These are phyloP conservation scores for Neurospora sp. DNA, from an alignment of 495 filamentous ascomycete genomes.

Conservation along the genomic window DNA sequence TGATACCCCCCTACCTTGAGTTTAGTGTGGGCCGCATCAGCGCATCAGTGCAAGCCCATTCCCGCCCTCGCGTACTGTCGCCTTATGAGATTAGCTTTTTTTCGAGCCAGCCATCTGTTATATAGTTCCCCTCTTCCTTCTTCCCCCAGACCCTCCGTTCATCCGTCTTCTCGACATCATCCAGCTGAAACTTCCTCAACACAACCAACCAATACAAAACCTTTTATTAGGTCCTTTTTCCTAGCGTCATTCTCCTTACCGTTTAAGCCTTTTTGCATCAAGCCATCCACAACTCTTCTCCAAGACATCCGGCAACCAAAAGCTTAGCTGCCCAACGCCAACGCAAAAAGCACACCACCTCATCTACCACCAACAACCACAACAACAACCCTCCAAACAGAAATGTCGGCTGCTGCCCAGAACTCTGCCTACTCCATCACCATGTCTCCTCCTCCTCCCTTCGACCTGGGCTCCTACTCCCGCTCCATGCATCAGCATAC, in stretches of 20 bases:
- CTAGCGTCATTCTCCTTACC: neutral
- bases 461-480: slow-evolving; percentile 33
- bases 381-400: neutral
- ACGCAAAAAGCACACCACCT: neutral
- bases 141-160: slow-evolving; percentile 3
- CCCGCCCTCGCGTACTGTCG: slow-evolving; percentile 6
- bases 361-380: neutral
- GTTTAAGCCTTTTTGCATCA: neutral
- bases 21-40: slow-evolving; percentile 1
- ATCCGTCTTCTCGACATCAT: slow-evolving; percentile 3
- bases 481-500: slow-evolving; percentile 42
- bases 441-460: slow-evolving; percentile 32
- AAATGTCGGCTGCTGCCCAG: slow-evolving; percentile 26
- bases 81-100: slow-evolving; percentile 13
- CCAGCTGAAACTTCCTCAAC: neutral
- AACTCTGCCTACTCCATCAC: slow-evolving; percentile 16
- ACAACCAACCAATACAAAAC: neutral
- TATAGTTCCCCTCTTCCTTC: slow-evolving; percentile 14
- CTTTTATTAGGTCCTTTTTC: neutral
- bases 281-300: neutral
- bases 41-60: slow-evolving; percentile 1
- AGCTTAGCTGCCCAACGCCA: neutral
- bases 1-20: neutral
- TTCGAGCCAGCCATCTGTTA: slow-evolving; percentile 14
- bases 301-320: neutral